Conservation (phyloP, 345 rosid species). For the Pugionium cornutum region DNA sequence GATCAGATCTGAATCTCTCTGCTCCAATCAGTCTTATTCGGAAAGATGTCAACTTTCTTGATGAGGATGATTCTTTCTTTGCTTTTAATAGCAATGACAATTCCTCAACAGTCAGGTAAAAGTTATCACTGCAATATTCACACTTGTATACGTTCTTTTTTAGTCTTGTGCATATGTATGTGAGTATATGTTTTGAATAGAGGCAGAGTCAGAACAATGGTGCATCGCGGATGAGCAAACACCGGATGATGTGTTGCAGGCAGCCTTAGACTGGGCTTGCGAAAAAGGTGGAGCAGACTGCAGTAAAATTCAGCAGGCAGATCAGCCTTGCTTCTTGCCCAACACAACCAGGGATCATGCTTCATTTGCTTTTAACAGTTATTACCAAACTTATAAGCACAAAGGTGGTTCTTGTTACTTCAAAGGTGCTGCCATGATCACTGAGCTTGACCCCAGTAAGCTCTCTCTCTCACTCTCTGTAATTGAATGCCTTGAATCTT, state of each 20-base stretch:
- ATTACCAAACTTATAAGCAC: conserved; percentile 62
- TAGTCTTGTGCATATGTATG: not conserved
- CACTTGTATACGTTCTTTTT: not conserved
- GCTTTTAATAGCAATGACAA: conserved; percentile 38
- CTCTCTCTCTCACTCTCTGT: conserved; percentile 4
- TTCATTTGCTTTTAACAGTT: conserved; percentile 76
- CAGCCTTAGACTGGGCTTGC: conserved; percentile 75
- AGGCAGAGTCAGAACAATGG: conserved; percentile 68
- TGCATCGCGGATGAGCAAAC: conserved; percentile 80
- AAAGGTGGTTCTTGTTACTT: conserved; percentile 79
- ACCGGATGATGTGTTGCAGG: conserved; percentile 61
- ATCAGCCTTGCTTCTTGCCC: conserved; percentile 68
- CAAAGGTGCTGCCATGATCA: conserved; percentile 71
- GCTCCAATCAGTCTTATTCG: conserved; percentile 24
- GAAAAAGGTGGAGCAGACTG: conserved; percentile 66
- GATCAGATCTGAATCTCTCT: conserved; percentile 39
- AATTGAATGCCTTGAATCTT: not conserved
- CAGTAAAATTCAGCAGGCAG: conserved; percentile 45
- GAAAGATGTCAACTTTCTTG: conserved; percentile 46
- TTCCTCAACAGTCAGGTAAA: conserved; percentile 49
- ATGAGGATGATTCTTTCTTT: conserved; percentile 48
- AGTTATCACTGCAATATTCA: conserved; percentile 2
- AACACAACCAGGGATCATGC: conserved; percentile 69
- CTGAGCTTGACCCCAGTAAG: conserved; percentile 82
- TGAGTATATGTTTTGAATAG: conserved; percentile 32